Base-by-base conservation (phyloP, 441 rosid species). In the Corymbia calophylla region DNA sequence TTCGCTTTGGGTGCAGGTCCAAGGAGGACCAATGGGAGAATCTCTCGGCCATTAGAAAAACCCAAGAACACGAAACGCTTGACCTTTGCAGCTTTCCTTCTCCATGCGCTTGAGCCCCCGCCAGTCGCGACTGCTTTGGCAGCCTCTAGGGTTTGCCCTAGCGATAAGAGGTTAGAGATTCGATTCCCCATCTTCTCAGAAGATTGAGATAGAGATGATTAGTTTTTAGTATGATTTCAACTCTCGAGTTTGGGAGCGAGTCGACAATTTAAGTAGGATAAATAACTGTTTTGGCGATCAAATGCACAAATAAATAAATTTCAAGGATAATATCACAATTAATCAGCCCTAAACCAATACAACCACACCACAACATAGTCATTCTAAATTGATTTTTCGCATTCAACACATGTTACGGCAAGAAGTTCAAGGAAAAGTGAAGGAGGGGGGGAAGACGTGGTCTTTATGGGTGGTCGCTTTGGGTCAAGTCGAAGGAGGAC, bases 281-380 rank as follows among this genome's bases (percentile, higher is more conserved):
- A 39, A 39, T 39, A 39, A 39, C 44, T 39, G 44, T 39, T 39
- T 35, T 4, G 81, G 3, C 13, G 25, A 68, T 68, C 11, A 23
- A 2, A 31, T 68, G 31, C 66, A 1, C 66, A 2, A 6, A 60
- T n/a, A 14, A 10, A 9, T 5, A 10, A 0, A 13, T 58, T 58
- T 1, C 11, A 25, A 1, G 15, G 64, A 2, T n/a, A 58, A 58
- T 58, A 29, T n/a, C 3, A 19, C 25, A 0, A 27, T 25, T 60
- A 11, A 60, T 35, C 4, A 35, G 39, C n/a, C 66, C 31, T 5
- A 0, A 56, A 56, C 9, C 29, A 1, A 23, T 56, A 56, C 0
- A 56, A 11, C 1, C 64, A 58, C 7, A 35, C 39, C 39, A 35
- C 4, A 7, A 58, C 2, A 11, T 58, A 10, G 0, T 3, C 27